Percentiles rank a stretch among this genome's conserved stretches.
phyloP scores from a whole-genome alignment of 306 rosid genomes.

The Sicyos edulis region DNA sequence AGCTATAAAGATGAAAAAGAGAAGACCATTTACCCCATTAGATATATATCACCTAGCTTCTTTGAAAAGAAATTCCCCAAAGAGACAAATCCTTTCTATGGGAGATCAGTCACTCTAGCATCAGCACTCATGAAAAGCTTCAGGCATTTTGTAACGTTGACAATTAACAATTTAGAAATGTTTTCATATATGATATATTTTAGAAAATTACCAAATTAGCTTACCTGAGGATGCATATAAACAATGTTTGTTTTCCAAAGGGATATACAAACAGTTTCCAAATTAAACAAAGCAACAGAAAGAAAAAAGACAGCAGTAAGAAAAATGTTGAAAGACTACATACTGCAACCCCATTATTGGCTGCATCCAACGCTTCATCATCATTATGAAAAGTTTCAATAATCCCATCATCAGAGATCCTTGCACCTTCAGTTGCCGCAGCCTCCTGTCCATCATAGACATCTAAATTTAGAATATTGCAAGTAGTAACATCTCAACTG shows the following conservation, averaged over 20 bases:
- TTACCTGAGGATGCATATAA: neutral
- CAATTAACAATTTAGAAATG: neutral
- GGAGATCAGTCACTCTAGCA: neutral
- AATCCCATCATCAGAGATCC: slow-evolving; percentile 56
- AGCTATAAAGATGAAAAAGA: neutral
- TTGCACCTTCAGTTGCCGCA: slow-evolving; percentile 44
- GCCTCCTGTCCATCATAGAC: slow-evolving; percentile 46
- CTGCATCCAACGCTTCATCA: slow-evolving; percentile 66
- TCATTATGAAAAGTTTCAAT: slow-evolving; percentile 68
- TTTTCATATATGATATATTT: neutral
- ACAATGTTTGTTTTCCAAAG: slow-evolving; percentile 6
- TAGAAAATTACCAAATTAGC: slow-evolving; percentile 2
- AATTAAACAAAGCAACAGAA: neutral
- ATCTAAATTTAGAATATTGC: neutral
- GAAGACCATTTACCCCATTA: neutral
- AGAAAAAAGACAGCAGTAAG: neutral
- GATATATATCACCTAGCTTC: neutral
- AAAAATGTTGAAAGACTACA: slow-evolving; percentile 21
- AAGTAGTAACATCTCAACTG: neutral
- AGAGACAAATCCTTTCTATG: neutral
- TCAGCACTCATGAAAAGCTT: neutral
- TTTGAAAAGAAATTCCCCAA: neutral
- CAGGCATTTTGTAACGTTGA: neutral
- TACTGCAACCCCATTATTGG: slow-evolving; percentile 57
- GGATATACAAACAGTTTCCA: neutral